A percentile compares a stretch with the other conserved stretches of the same genome.
These are phyloP conservation scores for Alternaria solani DNA, from an alignment of 2,329 filamentous ascomycete genomes.

Conservation along the genomic window DNA sequence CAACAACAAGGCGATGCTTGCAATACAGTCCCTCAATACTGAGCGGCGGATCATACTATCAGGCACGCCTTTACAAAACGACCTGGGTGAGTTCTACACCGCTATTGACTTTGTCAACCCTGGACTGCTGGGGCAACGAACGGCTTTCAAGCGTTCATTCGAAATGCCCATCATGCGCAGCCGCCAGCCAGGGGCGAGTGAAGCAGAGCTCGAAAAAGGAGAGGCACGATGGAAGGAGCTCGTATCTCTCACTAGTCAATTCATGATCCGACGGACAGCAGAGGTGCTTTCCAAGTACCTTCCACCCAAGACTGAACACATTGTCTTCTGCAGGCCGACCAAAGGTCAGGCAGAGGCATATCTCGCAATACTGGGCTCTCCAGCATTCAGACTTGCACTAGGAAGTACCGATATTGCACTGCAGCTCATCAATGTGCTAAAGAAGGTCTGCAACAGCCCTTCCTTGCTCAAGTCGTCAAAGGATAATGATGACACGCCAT, in stretches of 20 bases:
- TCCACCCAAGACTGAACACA: constrained; percentile 72
- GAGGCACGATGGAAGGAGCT: constrained; percentile 69
- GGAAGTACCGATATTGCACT: constrained; percentile 69
- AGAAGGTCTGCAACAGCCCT: constrained; percentile 78
- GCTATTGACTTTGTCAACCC: constrained; percentile 76
- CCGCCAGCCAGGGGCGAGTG: constrained; percentile 68
- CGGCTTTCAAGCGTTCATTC: constrained; percentile 70
- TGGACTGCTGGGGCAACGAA: constrained; percentile 68
- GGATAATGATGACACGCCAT: constrained; percentile 57
- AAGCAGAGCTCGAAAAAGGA: constrained; percentile 69
- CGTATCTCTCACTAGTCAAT: constrained; percentile 66
- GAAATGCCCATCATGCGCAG: constrained; percentile 70
- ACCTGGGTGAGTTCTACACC: constrained; percentile 71
- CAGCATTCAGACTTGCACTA: constrained; percentile 68
- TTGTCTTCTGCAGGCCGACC: constrained; percentile 71
- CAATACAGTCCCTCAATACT: constrained; percentile 70
- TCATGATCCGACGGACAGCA: constrained; percentile 71
- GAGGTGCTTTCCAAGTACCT: constrained; percentile 72
- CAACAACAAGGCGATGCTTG: constrained; percentile 72
- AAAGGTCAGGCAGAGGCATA: constrained; percentile 67
- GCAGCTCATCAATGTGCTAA: constrained; percentile 74
- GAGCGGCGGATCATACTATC: constrained; percentile 69
- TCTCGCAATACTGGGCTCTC: constrained; percentile 69
- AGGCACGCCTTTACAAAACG: constrained; percentile 74
- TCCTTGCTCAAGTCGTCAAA: constrained; percentile 65